Percentiles rank a stretch among this genome's conserved stretches.
Conservation (phyloP, 2,329 filamentous ascomycete genomes). For the Cadophora luteo-olivacea region DNA sequence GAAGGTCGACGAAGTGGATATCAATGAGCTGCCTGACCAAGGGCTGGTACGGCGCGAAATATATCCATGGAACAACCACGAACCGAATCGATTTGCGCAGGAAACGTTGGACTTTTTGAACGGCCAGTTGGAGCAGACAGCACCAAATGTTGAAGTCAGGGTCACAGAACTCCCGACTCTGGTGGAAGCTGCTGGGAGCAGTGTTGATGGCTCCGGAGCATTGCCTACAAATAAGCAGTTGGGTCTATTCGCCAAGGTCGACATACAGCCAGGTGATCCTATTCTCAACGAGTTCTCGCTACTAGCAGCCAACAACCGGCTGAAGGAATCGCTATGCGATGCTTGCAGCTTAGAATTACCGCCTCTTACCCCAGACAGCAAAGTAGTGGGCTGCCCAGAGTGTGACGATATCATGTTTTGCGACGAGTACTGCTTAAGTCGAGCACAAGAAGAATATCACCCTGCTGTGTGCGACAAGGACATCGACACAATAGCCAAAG, state of each 20-base stretch:
- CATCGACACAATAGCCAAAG: slow-evolving; percentile 69
- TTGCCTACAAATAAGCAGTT: slow-evolving; percentile 75
- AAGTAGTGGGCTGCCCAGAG: slow-evolving; percentile 62
- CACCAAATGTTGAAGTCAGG: slow-evolving; percentile 82
- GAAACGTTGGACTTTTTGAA: slow-evolving; percentile 78
- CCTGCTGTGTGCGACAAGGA: slow-evolving; percentile 71
- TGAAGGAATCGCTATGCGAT: slow-evolving; percentile 88
- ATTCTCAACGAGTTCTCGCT: slow-evolving; percentile 85
- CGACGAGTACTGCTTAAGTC: slow-evolving; percentile 62
- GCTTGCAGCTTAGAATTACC: slow-evolving; percentile 82
- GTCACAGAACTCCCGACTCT: slow-evolving; percentile 79
- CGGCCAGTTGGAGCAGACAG: slow-evolving; percentile 67
- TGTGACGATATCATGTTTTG: slow-evolving; percentile 74
- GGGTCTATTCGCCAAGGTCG: slow-evolving; percentile 85
- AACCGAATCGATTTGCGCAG: slow-evolving; percentile 73
- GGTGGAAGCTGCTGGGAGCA: slow-evolving; percentile 53
- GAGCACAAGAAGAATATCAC: slow-evolving; percentile 66
- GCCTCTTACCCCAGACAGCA: slow-evolving; percentile 54
- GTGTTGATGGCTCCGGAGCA: slow-evolving; percentile 53
- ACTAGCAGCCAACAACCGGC: slow-evolving; percentile 85
- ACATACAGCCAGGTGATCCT: slow-evolving; percentile 77
- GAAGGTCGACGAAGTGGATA: slow-evolving; percentile 51
- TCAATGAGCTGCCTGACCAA: slow-evolving; percentile 68
- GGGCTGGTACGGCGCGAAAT: slow-evolving; percentile 73
- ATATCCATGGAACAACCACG: slow-evolving; percentile 73